Percentiles rank a stretch among this genome's conserved stretches.
Evolutionary conservation across 805 yeast species (phyloP).

Genomic region (Hanseniaspora clermontiae): DNA sequence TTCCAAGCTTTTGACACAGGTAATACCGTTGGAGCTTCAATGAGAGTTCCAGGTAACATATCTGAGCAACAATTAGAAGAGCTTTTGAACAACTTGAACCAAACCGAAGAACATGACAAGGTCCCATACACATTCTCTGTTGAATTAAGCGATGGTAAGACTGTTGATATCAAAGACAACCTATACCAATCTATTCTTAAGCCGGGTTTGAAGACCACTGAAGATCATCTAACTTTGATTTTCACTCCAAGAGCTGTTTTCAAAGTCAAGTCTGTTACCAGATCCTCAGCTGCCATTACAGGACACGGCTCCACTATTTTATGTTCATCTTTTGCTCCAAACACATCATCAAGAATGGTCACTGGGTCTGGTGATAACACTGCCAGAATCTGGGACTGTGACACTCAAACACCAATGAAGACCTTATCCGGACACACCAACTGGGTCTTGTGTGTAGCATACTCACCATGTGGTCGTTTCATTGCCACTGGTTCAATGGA

Average conservation of each 20-base stretch:
- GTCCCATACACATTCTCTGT: conserved; percentile 81
- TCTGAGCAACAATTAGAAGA: conserved; percentile 79
- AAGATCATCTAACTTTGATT: conserved; percentile 80
- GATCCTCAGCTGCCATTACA: conserved; percentile 82
- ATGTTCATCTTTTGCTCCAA: conserved; percentile 88
- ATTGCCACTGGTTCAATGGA: conserved; percentile 97
- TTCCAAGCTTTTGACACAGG: conserved; percentile 93
- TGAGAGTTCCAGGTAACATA: conserved; percentile 84
- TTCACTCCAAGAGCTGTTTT: conserved; percentile 93
- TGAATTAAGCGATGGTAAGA: conserved; percentile 33
- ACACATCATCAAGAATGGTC: conserved; percentile 69
- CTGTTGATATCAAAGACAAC: conserved; percentile 65
- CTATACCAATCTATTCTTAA: conserved; percentile 68
- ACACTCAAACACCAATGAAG: conserved; percentile 78
- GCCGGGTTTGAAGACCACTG: conserved; percentile 80
- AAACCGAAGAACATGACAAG: conserved; percentile 50
- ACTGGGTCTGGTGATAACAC: conserved; percentile 96
- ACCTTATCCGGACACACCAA: conserved; percentile 75
- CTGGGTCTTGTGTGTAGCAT: conserved; percentile 86
- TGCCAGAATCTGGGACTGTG: conserved; percentile 93
- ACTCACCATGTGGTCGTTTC: conserved; percentile 83
- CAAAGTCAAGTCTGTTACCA: conserved; percentile 79
- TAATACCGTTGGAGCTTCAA: conserved; percentile 65
- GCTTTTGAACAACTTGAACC: conserved; percentile 64
- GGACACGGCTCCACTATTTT: conserved; percentile 93